A percentile compares a stretch with the other conserved stretches of the same genome.
phyloP scores from a whole-genome alignment of 1,284 basidiomycete genomes.

The Rhizopogon parksii region DNA sequence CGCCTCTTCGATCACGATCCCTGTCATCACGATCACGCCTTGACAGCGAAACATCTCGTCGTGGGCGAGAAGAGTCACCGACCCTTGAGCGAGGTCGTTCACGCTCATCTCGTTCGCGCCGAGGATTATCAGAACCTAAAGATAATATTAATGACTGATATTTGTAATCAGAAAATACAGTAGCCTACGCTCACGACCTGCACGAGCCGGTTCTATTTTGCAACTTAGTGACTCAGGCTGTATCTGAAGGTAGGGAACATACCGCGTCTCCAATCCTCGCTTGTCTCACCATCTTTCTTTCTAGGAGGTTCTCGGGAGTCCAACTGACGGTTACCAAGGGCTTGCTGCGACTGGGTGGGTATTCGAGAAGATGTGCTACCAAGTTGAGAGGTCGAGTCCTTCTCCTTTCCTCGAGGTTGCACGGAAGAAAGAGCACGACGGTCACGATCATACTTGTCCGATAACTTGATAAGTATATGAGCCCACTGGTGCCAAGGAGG shows the following conservation, averaged over 20 bases:
- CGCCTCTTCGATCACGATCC: slow-evolving; percentile 32
- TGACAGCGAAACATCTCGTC: slow-evolving; percentile 48
- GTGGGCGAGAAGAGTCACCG: slow-evolving; percentile 52
- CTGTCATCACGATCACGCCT: slow-evolving; percentile 38
- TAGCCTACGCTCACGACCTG: slow-evolving; percentile 51
- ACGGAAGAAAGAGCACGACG: slow-evolving; percentile 50
- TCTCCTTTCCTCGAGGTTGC: slow-evolving; percentile 51
- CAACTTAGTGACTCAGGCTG: slow-evolving; percentile 5
- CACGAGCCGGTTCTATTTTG: slow-evolving; percentile 47
- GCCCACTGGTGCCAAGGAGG: slow-evolving; percentile 6
- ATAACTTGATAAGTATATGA: slow-evolving; percentile 43
- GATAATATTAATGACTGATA: slow-evolving; percentile 9
- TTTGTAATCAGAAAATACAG: slow-evolving; percentile 2
- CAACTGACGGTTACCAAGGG: slow-evolving; percentile 39
- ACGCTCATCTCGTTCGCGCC: slow-evolving; percentile 53
- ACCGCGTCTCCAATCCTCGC: slow-evolving; percentile 80
- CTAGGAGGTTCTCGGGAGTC: slow-evolving; percentile 55
- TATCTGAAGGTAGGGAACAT: slow-evolving; percentile 14
- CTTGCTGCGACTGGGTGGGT: slow-evolving; percentile 34
- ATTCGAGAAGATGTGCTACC: slow-evolving; percentile 36
- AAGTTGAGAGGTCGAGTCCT: slow-evolving; percentile 62
- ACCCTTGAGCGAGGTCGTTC: slow-evolving; percentile 52
- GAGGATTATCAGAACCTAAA: slow-evolving; percentile 42
- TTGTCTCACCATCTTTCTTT: slow-evolving; percentile 64
- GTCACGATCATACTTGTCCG: slow-evolving; percentile 81